These are phyloP conservation scores for Pseudogymnoascus sp. DNA, from an alignment of 2,329 filamentous ascomycete species.

Conservation along the genomic window DNA sequence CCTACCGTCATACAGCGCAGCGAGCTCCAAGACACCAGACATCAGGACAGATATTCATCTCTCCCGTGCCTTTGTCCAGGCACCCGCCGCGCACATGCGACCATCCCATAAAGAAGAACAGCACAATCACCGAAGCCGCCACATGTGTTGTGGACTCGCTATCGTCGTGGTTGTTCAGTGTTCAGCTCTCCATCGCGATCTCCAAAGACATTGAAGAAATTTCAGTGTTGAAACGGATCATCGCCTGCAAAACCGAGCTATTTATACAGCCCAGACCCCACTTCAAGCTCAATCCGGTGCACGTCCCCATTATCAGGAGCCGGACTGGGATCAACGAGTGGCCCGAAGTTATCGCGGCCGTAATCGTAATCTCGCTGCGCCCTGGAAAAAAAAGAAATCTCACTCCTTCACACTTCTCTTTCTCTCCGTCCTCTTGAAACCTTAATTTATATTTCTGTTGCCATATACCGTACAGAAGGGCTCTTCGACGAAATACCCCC, in stretches of 20 bases:
- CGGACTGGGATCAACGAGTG: conserved; percentile 1
- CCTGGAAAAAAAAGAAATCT: background rate
- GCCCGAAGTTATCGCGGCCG: background rate
- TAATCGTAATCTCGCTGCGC: conserved; percentile 7
- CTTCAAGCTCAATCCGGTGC: conserved; percentile 6
- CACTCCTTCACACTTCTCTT: background rate
- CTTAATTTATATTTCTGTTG: background rate
- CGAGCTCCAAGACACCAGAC: background rate
- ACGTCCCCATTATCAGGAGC: conserved; percentile 3
- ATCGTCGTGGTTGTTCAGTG: background rate
- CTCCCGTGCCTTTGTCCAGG: background rate
- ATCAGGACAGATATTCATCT: background rate
- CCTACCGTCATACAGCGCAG: conserved; percentile 3
- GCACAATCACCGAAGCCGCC: background rate
- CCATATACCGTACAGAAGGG: background rate
- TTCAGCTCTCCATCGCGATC: background rate
- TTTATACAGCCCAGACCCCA: background rate
- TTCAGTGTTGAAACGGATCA: conserved; percentile 4
- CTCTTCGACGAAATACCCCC: conserved; percentile 2
- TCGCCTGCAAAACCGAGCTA: background rate
- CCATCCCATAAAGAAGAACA: background rate
- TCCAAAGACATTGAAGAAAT: background rate
- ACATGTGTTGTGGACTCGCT: background rate
- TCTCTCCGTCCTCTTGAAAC: background rate
- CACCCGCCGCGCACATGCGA: background rate